Evolutionary conservation across 495 filamentous ascomycete species (phyloP), one percentile per base, ranked within the genome.

Genomic region (Margaritispora aquatica): DNA sequence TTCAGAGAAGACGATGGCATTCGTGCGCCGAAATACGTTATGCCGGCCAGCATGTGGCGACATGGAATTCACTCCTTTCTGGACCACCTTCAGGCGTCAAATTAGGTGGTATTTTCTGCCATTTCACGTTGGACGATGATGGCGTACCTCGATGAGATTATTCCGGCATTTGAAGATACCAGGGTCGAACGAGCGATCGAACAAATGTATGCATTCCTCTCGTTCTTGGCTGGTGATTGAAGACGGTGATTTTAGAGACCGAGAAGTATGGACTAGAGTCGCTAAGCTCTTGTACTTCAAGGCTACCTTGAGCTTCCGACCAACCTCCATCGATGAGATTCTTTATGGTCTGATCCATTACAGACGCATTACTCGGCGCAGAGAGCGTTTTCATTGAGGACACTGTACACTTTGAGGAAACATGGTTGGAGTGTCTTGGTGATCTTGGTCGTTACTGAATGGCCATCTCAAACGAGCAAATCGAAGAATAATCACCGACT

Each of bases 121-220:
- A n/a, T n/a, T n/a, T n/a, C n/a, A 89, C 58, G 66, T 90, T 24
- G 87, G 90, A 0, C 85, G 17, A 89, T 89, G 81, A 86, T 93
- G 79, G 84, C 87, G 0, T 68, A 94, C 2, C 74, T 94, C 0
- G 80, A 88, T 58, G 89, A 93, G 67, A 91, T 86, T 0, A 85
- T 92, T 0, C 80, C 85, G 1, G 72, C 78, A 0, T 44, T 44
- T 44, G 38, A 44, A 17, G 38, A 44, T 17, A 44, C 38, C 0
- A 96, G 92, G 92, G 88, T 96, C 19, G 92, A 96, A 63, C 96
- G 89, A n/a, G n/a, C n/a, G n/a, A n/a, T n/a, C n/a, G n/a, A n/a
- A n/a, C n/a, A n/a, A n/a, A n/a, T n/a, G n/a, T n/a, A n/a, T n/a
- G n/a, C n/a, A n/a, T n/a, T n/a, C n/a, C n/a, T n/a, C n/a, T 0